Percentiles rank a stretch among this genome's conserved stretches.
phyloP scores from a whole-genome alignment of 495 filamentous ascomycete species.

The Annulohypoxylon moriforme region DNA sequence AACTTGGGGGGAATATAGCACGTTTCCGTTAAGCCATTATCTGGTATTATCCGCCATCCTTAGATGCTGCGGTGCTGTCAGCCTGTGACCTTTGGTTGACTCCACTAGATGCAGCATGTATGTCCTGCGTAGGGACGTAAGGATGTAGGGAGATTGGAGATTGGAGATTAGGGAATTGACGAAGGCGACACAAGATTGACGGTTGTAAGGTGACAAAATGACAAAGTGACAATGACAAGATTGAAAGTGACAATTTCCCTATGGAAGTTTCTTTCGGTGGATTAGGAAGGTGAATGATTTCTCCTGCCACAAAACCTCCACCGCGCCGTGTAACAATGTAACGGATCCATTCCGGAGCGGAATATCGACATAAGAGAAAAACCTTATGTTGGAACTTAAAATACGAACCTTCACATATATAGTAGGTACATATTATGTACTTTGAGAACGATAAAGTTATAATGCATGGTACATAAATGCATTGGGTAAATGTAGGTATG shows the following conservation, averaged over 20 bases:
- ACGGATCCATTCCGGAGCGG: slow-evolving; percentile 23
- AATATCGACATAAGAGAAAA: slow-evolving; percentile 19
- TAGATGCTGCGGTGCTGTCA: not conserved
- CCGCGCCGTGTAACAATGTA: slow-evolving; percentile 17
- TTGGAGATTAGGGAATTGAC: not conserved
- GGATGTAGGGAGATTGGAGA: not conserved
- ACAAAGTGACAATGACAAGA: slow-evolving; percentile 12
- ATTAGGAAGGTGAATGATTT: slow-evolving; percentile 29
- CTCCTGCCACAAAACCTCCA: slow-evolving; percentile 24
- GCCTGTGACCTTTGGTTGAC: not conserved
- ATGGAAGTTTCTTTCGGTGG: slow-evolving; percentile 17
- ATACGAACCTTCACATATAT: not conserved
- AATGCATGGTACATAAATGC: not conserved
- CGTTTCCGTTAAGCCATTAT: not conserved
- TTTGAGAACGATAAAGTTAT: not conserved
- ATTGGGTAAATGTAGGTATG: not conserved
- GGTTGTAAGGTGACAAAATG: not conserved
- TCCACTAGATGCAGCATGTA: not conserved
- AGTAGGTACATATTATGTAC: not conserved
- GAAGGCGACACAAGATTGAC: slow-evolving; percentile 20
- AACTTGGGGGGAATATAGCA: not conserved
- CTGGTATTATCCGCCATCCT: too few species aligned
- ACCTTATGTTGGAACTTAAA: not conserved
- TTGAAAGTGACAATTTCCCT: slow-evolving; percentile 9
- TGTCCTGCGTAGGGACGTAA: not conserved